Base-by-base conservation (phyloP, 2,329 filamentous ascomycete genomes). In the Hirsutella minnesotensis region DNA sequence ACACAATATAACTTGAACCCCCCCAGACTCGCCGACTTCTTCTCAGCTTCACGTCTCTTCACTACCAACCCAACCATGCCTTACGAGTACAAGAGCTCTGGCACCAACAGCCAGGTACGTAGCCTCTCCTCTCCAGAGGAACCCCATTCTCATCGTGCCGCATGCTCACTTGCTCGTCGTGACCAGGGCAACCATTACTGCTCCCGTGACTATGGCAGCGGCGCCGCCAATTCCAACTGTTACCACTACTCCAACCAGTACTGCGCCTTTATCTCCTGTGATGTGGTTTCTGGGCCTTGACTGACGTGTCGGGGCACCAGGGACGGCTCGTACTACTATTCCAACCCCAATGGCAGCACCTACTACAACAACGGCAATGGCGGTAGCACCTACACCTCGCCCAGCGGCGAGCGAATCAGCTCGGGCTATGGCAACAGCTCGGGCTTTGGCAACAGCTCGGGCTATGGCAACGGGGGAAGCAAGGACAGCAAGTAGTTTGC, bases 311-410 rank as follows among this genome's bases (percentile, higher is more conserved):
- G 8, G 41, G 33, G 7, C 8, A n/a, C 19, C 41, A 75, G 72
- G 19, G 55, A 84, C 51, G 79, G 80, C 31, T 83, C 78, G 2
- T 86, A 86, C 68, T 84, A 86, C 65, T 86, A 85, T 63, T 75
- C 72, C 56, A 86, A 85, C 63, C 62, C 78, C 38, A 72, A 82
- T 48, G 78, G 79, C 13, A 82, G 75, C 54, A 81, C 75, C 33
- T 86, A 86, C 64, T 64, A 83, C 68, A 81, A 83, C 60, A 60
- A 69, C 50, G 78, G 79, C 37, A 56, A 57, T 10, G 80, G 80
- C 5, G 54, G 61, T 39, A 72, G 75, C 20, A 77, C 62, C 16
- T 86, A 85, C 61, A 85, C 75, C 16, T 51, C 76, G 9, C 62
- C 80, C 7, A 63, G 65, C 44, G 73, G 70, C 7, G 46, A 27